Evolutionary conservation across 2,329 filamentous ascomycete genomes (phyloP), one percentile per base, ranked within the genome.

Genomic region (Aspergillus pseudoviridinutans): DNA sequence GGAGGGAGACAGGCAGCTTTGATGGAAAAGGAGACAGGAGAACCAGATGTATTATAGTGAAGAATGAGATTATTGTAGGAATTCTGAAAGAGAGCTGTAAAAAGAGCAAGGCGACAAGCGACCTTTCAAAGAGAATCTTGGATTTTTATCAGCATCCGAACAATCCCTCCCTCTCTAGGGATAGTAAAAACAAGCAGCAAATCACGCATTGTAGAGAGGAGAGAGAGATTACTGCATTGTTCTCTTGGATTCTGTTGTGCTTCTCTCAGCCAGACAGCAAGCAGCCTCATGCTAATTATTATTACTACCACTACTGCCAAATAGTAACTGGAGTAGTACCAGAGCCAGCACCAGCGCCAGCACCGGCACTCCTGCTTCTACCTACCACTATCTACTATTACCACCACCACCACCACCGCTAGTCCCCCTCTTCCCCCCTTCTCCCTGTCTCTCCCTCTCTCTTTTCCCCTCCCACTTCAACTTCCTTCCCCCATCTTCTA

Each of bases 381-480:
- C 25, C 29, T 47, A 32, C 52, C 47, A 22, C 28, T 29, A 29
- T 29, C 38, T 54, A 22, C 42, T 47, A 22, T 25, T 44, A 27
- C 25, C 24, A 53, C 35, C 20, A 50, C 32, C 10, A 28, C 24
- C 29, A 17, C 32, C 32, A 17, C 60, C 54, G 54, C 57, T 54
- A 51, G 51, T 56, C 51, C 55, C 55, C 55, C 53, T 61, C 58
- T 60, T 58, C 64, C 58, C 61, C 52, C 56, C 52, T 53, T 63
- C 58, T 61, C 59, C 57, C 50, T 51, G 50, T 49, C 55, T 58
- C 53, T 54, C 54, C 55, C 53, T 59, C 54, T 59, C 58, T 56
- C 50, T 58, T 55, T 58, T 59, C 24, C 51, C 53, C 44, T 55
- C 54, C 53, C 54, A 29, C n/a, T 41, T 53, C 41, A 57, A 47